These are phyloP conservation scores for Sporopachydermia cereana DNA, from an alignment of 1,139 yeast species.

Conservation along the genomic window DNA sequence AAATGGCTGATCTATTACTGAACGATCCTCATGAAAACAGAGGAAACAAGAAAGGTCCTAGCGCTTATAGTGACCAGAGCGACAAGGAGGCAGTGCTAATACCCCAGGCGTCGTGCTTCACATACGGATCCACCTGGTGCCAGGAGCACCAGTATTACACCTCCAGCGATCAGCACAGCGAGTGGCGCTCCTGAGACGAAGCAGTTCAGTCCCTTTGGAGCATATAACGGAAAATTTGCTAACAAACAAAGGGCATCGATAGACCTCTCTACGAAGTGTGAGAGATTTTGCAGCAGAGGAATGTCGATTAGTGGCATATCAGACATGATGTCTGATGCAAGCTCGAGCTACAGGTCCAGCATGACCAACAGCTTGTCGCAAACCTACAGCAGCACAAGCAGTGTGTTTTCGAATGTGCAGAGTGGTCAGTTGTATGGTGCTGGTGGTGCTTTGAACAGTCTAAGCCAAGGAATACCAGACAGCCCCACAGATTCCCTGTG, in stretches of 20 bases:
- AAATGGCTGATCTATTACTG: conserved; percentile 3
- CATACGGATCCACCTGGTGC: background rate
- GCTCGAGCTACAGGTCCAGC: background rate
- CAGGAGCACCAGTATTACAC: conserved; percentile 12
- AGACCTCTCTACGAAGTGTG: conserved; percentile 16
- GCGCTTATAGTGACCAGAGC: too few species aligned
- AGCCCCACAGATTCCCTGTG: background rate
- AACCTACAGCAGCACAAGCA: conserved; percentile 3
- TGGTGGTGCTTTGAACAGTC: too few species aligned
- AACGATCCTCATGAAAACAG: background rate
- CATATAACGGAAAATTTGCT: conserved; percentile 7
- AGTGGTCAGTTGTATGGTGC: too few species aligned
- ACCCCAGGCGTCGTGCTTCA: conserved; percentile 3
- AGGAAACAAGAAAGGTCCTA: too few species aligned
- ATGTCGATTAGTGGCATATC: conserved; percentile 11
- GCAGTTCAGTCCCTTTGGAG: conserved; percentile 13
- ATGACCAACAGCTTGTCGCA: conserved; percentile 7
- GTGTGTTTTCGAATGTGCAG: too few species aligned
- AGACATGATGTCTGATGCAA: background rate
- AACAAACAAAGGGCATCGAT: conserved; percentile 15
- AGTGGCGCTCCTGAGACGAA: conserved; percentile 18
- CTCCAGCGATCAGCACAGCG: conserved; percentile 15
- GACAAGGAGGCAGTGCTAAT: background rate
- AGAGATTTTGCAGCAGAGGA: conserved; percentile 16
- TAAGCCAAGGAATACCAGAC: too few species aligned